Evolutionary conservation across 2,329 filamentous ascomycete species (phyloP).

Genomic region (Arthrinium phaeospermum): DNA sequence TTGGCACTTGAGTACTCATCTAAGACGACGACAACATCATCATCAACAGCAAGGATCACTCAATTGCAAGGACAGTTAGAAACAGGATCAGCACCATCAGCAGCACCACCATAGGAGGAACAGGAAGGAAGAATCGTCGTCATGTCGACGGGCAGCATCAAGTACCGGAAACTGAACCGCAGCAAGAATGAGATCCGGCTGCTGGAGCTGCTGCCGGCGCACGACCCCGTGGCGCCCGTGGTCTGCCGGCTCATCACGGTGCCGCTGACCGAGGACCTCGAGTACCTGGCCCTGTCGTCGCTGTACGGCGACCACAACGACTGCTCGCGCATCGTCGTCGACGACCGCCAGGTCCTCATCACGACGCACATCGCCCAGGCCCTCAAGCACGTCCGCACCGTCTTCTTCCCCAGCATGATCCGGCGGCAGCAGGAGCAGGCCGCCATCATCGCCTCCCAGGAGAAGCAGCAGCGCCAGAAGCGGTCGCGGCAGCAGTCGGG

Average conservation of each 20-base stretch:
- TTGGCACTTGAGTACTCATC: neutral
- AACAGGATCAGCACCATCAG: neutral
- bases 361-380: constrained; percentile 22
- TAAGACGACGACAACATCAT: neutral
- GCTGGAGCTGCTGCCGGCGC: constrained; percentile 21
- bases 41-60: neutral
- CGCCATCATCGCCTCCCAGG: neutral
- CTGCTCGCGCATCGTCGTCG: constrained; percentile 18
- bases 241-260: constrained; percentile 20
- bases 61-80: neutral
- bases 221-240: constrained; percentile 15
- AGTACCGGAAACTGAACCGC: constrained; percentile 21
- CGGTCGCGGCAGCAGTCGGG: too few species aligned
- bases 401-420: constrained; percentile 13
- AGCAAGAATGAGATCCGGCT: constrained; percentile 23
- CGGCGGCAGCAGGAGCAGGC: constrained; percentile 15
- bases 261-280: constrained; percentile 20
- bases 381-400: constrained; percentile 18
- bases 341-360: constrained; percentile 15
- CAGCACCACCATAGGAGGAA: too few species aligned
- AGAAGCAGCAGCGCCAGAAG: neutral
- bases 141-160: constrained; percentile 15
- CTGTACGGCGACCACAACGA: constrained; percentile 20
- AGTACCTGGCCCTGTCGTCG: constrained; percentile 24
- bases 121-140: too few species aligned